A percentile compares a stretch with the other conserved stretches of the same genome.
phyloP scores from a whole-genome alignment of 805 yeast genomes.

The Pichia exigua region DNA sequence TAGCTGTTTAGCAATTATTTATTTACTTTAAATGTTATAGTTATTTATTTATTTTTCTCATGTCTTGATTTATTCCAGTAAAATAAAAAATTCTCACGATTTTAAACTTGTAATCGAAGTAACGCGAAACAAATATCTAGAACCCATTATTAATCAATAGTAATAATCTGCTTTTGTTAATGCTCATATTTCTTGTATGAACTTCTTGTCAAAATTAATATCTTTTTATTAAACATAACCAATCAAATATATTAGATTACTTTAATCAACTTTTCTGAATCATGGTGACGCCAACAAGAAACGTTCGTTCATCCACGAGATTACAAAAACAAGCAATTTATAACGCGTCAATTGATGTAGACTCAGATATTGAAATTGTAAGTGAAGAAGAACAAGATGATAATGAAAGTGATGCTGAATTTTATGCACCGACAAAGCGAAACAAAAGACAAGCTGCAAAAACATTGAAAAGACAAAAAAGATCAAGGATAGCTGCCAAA shows the following conservation, averaged over 20 bases:
- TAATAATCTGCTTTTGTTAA: background rate
- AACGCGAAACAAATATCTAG: background rate
- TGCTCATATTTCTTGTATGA: background rate
- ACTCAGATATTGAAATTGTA: background rate
- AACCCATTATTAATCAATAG: background rate
- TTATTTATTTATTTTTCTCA: slow-evolving; percentile 12
- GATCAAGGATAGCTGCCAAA: background rate
- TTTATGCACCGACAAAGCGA: background rate
- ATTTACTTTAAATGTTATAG: slow-evolving; percentile 6
- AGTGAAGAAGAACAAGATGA: slow-evolving; percentile 2
- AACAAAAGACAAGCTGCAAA: background rate
- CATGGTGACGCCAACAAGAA: background rate
- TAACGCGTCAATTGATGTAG: slow-evolving; percentile 4
- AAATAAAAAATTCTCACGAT: slow-evolving; percentile 6
- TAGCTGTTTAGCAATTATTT: background rate
- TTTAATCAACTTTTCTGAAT: background rate
- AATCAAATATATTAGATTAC: background rate
- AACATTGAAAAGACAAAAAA: background rate
- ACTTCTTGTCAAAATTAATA: too few relatives aligned
- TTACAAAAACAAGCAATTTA: background rate
- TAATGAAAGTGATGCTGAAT: background rate
- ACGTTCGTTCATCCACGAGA: slow-evolving; percentile 1
- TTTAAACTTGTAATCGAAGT: background rate
- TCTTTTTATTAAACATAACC: background rate
- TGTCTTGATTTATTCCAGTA: slow-evolving; percentile 10